Conservation (phyloP, 2,329 filamentous ascomycete species). For the Verticillium longisporum region DNA sequence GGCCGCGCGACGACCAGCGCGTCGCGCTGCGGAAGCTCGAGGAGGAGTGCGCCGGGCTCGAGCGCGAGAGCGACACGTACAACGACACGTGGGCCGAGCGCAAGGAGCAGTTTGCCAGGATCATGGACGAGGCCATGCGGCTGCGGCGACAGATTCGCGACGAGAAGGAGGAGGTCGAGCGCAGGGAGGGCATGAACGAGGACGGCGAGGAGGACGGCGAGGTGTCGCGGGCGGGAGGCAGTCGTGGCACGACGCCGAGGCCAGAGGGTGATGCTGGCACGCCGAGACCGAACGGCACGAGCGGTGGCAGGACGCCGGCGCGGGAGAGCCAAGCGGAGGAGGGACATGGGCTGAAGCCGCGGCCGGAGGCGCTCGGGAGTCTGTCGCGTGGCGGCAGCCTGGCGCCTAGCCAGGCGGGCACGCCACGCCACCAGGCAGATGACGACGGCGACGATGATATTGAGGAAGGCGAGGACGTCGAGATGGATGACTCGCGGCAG, state of each 20-base stretch:
- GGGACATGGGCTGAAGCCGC: conserved; percentile 20
- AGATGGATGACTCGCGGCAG: conserved; percentile 44
- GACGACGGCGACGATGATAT: conserved; percentile 22
- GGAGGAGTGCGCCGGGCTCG: conserved; percentile 80
- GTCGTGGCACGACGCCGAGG: conserved; percentile 27
- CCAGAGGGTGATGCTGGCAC: conserved; percentile 33
- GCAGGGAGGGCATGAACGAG: conserved; percentile 73
- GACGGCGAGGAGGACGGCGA: conserved; percentile 56
- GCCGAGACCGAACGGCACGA: conserved; percentile 17
- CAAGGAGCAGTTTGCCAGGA: conserved; percentile 76
- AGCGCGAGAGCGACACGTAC: conserved; percentile 77
- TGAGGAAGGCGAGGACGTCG: conserved; percentile 46
- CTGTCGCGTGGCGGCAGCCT: conserved; percentile 30
- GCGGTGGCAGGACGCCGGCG: conserved; percentile 24
- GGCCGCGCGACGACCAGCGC: conserved; percentile 77
- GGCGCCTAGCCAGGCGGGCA: conserved; percentile 27
- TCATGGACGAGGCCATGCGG: conserved; percentile 86
- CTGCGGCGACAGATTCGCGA: conserved; percentile 81
- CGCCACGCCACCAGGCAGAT: conserved; percentile 22
- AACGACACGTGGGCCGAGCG: conserved; percentile 78
- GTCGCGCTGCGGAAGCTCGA: conserved; percentile 73
- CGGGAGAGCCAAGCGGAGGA: conserved; percentile 17
- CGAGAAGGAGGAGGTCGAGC: conserved; percentile 90
- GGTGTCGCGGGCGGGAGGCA: conserved; percentile 27
- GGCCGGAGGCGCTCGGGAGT: conserved; percentile 3